Evolutionary conservation across 2,329 filamentous ascomycete species (phyloP).

Genomic region (Fusarium nanum): DNA sequence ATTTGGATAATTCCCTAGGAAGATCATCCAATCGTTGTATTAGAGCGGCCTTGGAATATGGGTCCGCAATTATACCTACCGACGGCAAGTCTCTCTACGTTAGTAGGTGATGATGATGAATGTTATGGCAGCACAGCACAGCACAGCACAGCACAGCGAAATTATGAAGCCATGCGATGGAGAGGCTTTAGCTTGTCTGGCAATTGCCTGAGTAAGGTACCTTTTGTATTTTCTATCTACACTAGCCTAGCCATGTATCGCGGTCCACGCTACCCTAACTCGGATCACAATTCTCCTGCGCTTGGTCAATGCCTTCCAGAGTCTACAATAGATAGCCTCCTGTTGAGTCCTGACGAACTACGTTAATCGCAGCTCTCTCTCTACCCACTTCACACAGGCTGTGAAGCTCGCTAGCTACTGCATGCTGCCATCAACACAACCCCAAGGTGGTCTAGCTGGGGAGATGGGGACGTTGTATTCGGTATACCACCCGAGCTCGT

Average conservation of each 20-base stretch:
- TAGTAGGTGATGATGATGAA: background rate
- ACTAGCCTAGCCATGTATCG: constrained; percentile 30
- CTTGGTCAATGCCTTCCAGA: constrained; percentile 16
- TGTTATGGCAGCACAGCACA: background rate
- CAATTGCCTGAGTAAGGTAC: background rate
- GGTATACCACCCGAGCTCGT: constrained; percentile 16
- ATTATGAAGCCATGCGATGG: constrained; percentile 18
- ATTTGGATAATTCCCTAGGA: constrained; percentile 13
- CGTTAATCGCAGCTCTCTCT: background rate
- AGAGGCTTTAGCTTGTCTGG: background rate
- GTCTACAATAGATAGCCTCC: constrained; percentile 6
- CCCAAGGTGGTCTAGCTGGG: constrained; percentile 13
- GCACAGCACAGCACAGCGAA: constrained; percentile 12
- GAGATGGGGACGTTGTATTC: constrained; percentile 17
- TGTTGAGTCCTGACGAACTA: constrained; percentile 19
- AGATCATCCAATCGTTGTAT: constrained; percentile 1
- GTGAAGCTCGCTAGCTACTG: constrained; percentile 23
- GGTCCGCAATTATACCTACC: constrained; percentile 9
- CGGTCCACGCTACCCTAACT: constrained; percentile 33
- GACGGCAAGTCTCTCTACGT: constrained; percentile 11
- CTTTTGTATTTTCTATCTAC: constrained; percentile 8
- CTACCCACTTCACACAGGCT: background rate
- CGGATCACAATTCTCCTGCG: constrained; percentile 23
- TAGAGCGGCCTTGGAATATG: background rate
- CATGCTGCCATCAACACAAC: constrained; percentile 29